phyloP scores from a whole-genome alignment of 345 rosid species.

The Aquilaria malaccensis region DNA sequence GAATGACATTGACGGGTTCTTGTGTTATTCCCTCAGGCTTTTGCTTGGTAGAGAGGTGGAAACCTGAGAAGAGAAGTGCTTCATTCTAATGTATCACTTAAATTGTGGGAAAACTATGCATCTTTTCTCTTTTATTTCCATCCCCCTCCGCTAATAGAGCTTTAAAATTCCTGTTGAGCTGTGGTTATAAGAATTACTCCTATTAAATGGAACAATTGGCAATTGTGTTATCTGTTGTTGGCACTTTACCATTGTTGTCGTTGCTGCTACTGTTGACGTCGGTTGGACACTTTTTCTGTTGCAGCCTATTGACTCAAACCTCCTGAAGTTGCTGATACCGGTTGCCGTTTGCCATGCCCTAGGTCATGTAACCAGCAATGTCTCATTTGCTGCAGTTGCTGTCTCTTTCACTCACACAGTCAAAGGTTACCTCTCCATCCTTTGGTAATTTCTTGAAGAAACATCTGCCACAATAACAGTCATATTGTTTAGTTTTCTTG shows the following conservation, averaged over 20 bases:
- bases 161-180: background rate
- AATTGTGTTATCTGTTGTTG: too few relatives aligned
- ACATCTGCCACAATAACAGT: background rate
- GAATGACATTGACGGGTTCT: too few relatives aligned
- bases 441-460: background rate
- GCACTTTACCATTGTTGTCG: too few relatives aligned
- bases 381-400: constrained; percentile 96
- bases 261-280: too few relatives aligned
- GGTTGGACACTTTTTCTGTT: constrained; percentile 5
- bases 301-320: constrained; percentile 80
- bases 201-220: too few relatives aligned
- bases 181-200: background rate
- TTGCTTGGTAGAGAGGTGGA: too few relatives aligned
- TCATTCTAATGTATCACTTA: too few relatives aligned
- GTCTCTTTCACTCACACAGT: constrained; percentile 95
- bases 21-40: too few relatives aligned
- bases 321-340: constrained; percentile 76
- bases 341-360: constrained; percentile 91
- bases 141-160: too few relatives aligned
- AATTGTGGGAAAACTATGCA: too few relatives aligned
- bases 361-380: constrained; percentile 92
- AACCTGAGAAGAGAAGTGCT: too few relatives aligned
- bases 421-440: constrained; percentile 44
- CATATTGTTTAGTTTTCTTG: constrained; percentile 9
- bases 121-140: too few relatives aligned